Evolutionary conservation across 441 rosid genomes (phyloP).

Genomic region (Pelargonium cotyledonis): DNA sequence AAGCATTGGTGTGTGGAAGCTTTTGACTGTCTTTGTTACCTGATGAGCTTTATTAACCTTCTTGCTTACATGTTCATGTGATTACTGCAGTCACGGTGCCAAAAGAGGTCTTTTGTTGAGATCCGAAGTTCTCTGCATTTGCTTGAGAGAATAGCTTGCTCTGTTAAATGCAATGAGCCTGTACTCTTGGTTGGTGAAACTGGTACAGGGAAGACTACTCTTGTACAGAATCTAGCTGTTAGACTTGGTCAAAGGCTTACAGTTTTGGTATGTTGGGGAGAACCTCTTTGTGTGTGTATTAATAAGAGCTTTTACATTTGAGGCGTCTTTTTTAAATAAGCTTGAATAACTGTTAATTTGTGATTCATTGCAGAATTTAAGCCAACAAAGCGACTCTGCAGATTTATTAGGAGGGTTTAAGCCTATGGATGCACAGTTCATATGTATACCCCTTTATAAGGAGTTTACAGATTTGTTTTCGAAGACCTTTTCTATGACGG

Average conservation of each 20-base stretch:
- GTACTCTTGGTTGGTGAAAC: slow-evolving; percentile 99
- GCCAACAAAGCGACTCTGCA: slow-evolving; percentile 98
- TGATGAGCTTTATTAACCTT: slow-evolving; percentile 15
- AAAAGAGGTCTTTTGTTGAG: slow-evolving; percentile 59
- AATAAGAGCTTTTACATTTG: slow-evolving; percentile 13
- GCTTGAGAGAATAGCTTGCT: slow-evolving; percentile 84
- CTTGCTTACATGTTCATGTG: slow-evolving; percentile 19
- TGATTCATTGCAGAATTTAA: slow-evolving; percentile 67
- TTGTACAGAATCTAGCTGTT: slow-evolving; percentile 80
- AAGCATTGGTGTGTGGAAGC: slow-evolving; percentile 36
- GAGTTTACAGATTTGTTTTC: slow-evolving; percentile 64
- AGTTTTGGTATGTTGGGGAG: slow-evolving; percentile 61
- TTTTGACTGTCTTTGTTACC: slow-evolving; percentile 18
- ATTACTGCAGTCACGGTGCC: slow-evolving; percentile 46
- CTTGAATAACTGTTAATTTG: slow-evolving; percentile 6
- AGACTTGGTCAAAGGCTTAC: slow-evolving; percentile 86
- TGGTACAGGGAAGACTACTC: slow-evolving; percentile 98
- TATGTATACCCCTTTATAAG: slow-evolving; percentile 63
- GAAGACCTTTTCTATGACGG: slow-evolving; percentile 43
- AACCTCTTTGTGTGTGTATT: slow-evolving; percentile 16
- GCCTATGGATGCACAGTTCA: slow-evolving; percentile 74
- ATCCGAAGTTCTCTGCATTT: slow-evolving; percentile 65
- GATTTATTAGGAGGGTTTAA: slow-evolving; percentile 97
- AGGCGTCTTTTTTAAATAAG: neutral
- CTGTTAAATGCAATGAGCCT: slow-evolving; percentile 80